Base-by-base conservation (phyloP, 768 basidiomycete species). In the Tubosaeta sp. region DNA sequence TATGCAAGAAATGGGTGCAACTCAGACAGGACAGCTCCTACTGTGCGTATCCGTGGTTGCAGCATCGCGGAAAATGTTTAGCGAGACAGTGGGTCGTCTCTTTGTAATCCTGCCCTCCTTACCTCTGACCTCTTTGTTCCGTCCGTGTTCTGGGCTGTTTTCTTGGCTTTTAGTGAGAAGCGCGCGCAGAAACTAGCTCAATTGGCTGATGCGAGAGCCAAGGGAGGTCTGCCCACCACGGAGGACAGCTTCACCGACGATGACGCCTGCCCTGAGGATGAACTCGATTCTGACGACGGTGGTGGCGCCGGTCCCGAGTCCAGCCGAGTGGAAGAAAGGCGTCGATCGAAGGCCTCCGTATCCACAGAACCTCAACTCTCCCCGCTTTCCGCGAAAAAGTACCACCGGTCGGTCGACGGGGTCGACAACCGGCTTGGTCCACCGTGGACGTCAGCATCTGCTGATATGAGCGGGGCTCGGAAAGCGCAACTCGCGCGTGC, bases 1-100 rank as follows among this genome's bases (percentile, higher is more conserved):
- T 90, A 1, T 91, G 89, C 63, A 74, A 78, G 60, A 89, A 90
- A 67, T 90, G 88, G 88, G 86, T 90, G 1, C 88, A 90, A 66
- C 74, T 90, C 18, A 68, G 88, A 36, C 87, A 88, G 63, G 87
- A 90, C 58, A 82, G 80, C 53, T 80, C 81, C 10, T 90, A 84
- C 64, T 90, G 87, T 57, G 84, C 87, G 46, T 87, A 89, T 62
- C 87, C 88, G 34, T 90, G 87, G 88, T 63, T 82, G 51, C 85
- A 87, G 69, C 88, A 90, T 66, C 78, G 85, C 18, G 78, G 75
- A 22, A 90, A 88, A 66, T 90, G 88, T 71, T 64, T 87, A 40
- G 78, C 80, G n/a, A 69, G 86, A 60, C 76, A 81, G 87, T 89
- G 65, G 62, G 82, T 80, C 36, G 30, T 45, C 42, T 27, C 21